Percentiles rank a stretch among this genome's conserved stretches.
Conservation (phyloP, 2,329 filamentous ascomycete species). For the Leptosphaerulina australis region DNA sequence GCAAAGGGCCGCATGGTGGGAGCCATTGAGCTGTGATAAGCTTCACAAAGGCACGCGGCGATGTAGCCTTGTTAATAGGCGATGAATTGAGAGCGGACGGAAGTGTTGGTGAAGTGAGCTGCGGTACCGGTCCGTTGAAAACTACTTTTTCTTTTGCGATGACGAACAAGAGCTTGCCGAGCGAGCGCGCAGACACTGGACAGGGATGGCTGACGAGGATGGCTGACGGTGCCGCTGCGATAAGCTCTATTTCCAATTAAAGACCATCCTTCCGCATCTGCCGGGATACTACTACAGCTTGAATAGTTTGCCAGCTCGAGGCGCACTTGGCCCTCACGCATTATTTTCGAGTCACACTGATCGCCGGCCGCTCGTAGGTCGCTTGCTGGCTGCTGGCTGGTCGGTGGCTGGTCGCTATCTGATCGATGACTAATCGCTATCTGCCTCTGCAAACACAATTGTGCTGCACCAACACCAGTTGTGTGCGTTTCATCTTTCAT, state of each 20-base stretch:
- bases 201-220: slow-evolving; percentile 1
- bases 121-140: not conserved
- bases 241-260: slow-evolving; percentile 16
- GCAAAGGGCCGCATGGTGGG: slow-evolving; percentile 46
- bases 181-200: slow-evolving; percentile 6
- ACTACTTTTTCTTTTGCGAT: slow-evolving; percentile 39
- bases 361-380: too few species aligned
- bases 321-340: not conserved
- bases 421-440: too few species aligned
- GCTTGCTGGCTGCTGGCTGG: too few species aligned
- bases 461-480: not conserved
- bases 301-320: too few species aligned
- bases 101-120: not conserved
- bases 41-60: slow-evolving; percentile 11
- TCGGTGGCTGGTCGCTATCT: too few species aligned
- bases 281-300: too few species aligned
- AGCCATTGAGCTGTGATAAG: slow-evolving; percentile 37
- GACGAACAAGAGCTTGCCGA: slow-evolving; percentile 26
- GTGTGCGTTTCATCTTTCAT: not conserved
- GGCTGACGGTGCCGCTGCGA: too few species aligned
- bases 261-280: slow-evolving; percentile 1
- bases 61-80: slow-evolving; percentile 6
- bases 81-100: not conserved
- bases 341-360: not conserved
- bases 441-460: not conserved